Conservation (phyloP, 1,284 basidiomycete species). For the Malassezia dermatis region DNA sequence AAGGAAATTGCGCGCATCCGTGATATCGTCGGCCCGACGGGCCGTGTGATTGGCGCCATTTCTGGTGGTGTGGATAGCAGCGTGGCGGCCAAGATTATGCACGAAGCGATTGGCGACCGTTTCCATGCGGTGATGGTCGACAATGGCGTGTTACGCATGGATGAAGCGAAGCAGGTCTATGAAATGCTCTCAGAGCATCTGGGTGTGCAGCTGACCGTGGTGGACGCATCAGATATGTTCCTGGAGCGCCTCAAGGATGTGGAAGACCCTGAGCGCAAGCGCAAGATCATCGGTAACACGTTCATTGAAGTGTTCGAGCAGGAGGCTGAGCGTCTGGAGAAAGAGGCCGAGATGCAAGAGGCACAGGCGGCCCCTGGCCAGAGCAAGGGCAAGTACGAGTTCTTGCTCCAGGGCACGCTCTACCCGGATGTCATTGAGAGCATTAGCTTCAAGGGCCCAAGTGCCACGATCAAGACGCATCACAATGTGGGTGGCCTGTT, state of each 20-base stretch:
- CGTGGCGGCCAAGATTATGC: constrained; percentile 98
- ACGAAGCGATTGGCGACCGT: constrained; percentile 89
- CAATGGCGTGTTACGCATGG: constrained; percentile 86
- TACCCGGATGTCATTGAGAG: constrained; percentile 99
- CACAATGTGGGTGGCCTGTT: constrained; percentile 96
- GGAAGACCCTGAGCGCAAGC: constrained; percentile 92
- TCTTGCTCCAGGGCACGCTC: constrained; percentile 93
- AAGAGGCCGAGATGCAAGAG: constrained; percentile 60
- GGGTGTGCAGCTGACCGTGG: constrained; percentile 89
- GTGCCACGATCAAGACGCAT: constrained; percentile 98
- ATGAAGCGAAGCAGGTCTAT: constrained; percentile 87
- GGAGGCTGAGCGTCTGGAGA: constrained; percentile 82
- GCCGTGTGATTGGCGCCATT: constrained; percentile 93
- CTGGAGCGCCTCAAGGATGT: constrained; percentile 76
- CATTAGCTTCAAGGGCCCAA: constrained; percentile 98
- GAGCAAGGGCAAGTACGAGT: constrained; percentile 71
- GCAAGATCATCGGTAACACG: constrained; percentile 97
- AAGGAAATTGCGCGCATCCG: constrained; percentile 92
- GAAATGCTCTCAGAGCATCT: constrained; percentile 87
- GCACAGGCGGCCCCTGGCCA: constrained; percentile 52
- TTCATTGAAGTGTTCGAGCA: constrained; percentile 97
- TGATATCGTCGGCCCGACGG: constrained; percentile 85
- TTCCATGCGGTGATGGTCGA: constrained; percentile 99
- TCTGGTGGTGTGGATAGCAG: constrained; percentile 96
- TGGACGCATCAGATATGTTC: constrained; percentile 91